Conservation (phyloP, 2,329 filamentous ascomycete species). For the Phialophora macrospora region DNA sequence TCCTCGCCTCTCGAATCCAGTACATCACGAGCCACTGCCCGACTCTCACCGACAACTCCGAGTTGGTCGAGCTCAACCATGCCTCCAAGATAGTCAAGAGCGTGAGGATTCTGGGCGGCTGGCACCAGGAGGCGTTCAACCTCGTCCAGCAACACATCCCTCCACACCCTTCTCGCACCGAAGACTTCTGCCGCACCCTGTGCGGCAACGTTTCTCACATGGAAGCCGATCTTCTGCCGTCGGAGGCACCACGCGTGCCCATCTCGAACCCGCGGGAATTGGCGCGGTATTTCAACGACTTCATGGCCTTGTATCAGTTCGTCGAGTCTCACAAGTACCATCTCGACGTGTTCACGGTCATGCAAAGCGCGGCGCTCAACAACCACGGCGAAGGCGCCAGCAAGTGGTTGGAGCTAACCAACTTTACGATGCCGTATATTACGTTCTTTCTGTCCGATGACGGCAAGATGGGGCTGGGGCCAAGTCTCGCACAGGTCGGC, state of each 20-base stretch:
- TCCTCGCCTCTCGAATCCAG: not conserved
- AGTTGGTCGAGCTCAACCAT: not conserved
- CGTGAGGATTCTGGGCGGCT: not conserved
- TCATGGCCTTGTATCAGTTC: not conserved
- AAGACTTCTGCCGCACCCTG: not conserved
- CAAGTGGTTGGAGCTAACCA: not conserved
- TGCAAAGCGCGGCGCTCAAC: not conserved
- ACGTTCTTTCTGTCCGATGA: not conserved
- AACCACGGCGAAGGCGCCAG: not conserved
- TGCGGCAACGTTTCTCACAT: conserved; percentile 1
- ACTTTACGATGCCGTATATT: not conserved
- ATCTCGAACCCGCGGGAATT: conserved; percentile 1
- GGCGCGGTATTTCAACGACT: not conserved
- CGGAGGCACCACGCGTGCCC: not conserved
- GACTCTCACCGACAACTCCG: not conserved
- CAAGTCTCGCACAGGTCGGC: not conserved
- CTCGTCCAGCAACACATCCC: not conserved
- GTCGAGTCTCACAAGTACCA: not conserved
- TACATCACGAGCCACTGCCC: not conserved
- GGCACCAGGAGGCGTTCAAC: not conserved
- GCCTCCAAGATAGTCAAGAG: not conserved
- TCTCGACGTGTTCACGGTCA: not conserved
- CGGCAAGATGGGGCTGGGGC: conserved; percentile 2
- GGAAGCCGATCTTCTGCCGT: not conserved
- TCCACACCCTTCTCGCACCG: not conserved